Evolutionary conservation across 495 filamentous ascomycete species (phyloP).

Genomic region (Hyaloscypha bicolor): DNA sequence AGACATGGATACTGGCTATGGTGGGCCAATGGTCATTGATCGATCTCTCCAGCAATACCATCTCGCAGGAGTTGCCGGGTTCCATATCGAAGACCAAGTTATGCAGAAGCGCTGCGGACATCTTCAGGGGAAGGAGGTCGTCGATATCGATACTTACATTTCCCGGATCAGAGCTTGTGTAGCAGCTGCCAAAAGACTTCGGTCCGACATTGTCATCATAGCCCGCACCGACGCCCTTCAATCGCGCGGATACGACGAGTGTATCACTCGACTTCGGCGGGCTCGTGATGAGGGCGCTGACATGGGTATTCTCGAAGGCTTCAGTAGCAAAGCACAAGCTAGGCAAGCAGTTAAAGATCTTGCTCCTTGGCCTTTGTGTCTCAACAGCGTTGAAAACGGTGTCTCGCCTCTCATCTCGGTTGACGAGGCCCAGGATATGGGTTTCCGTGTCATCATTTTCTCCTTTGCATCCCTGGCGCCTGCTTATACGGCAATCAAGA

Average conservation of each 20-base stretch:
- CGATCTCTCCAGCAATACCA: constrained; percentile 64
- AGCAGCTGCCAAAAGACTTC: neutral
- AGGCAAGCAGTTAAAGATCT: constrained; percentile 54
- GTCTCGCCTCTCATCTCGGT: constrained; percentile 58
- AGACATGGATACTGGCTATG: constrained; percentile 66
- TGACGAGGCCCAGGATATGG: constrained; percentile 59
- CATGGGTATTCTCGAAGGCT: constrained; percentile 65
- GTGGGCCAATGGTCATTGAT: constrained; percentile 61
- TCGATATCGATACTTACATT: constrained; percentile 53
- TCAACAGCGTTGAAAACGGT: constrained; percentile 68
- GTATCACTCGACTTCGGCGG: constrained; percentile 64
- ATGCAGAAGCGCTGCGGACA: constrained; percentile 66
- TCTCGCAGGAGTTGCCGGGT: constrained; percentile 63
- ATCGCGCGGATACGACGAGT: constrained; percentile 55
- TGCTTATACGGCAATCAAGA: constrained; percentile 54
- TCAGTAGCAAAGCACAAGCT: constrained; percentile 57
- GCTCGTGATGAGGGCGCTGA: constrained; percentile 50
- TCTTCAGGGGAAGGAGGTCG: constrained; percentile 61
- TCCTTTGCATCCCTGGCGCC: constrained; percentile 53
- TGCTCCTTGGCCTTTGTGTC: constrained; percentile 57
- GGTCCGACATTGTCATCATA: constrained; percentile 55
- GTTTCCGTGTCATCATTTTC: constrained; percentile 67
- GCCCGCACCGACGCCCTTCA: constrained; percentile 64
- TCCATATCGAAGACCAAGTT: constrained; percentile 75
- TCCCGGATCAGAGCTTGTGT: constrained; percentile 57